A percentile compares a stretch with the other conserved stretches of the same genome.
phyloP scores from a whole-genome alignment of 78 protist genomes.

The Protostelium mycophagum region DNA sequence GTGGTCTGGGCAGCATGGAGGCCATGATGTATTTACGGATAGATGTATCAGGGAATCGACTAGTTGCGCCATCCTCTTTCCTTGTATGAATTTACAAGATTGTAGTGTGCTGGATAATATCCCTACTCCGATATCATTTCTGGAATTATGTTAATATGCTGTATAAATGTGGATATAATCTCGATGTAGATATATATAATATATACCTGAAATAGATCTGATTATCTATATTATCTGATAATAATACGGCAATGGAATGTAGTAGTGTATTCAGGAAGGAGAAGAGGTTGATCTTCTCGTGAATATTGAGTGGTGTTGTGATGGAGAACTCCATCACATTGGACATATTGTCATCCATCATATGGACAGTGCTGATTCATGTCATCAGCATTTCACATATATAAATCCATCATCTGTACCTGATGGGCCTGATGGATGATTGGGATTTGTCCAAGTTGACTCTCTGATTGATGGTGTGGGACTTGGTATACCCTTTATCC shows the following conservation, averaged over 20 bases:
- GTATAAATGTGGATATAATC: neutral
- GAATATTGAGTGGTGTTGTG: neutral
- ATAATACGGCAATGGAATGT: constrained; percentile 41
- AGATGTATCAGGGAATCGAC: constrained; percentile 39
- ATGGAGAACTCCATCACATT: constrained; percentile 1
- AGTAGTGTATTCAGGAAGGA: constrained; percentile 39
- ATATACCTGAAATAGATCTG: neutral
- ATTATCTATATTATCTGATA: constrained; percentile 17
- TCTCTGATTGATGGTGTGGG: neutral
- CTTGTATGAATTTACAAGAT: constrained; percentile 44
- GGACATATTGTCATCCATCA: neutral
- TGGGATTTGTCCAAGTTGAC: neutral
- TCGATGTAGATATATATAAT: constrained; percentile 1
- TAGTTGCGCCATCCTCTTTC: constrained; percentile 25
- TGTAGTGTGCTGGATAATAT: constrained; percentile 24
- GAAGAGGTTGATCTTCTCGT: constrained; percentile 31
- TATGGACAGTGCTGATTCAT: neutral
- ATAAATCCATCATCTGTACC: neutral
- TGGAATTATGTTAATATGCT: constrained; percentile 17
- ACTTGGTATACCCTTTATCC: neutral
- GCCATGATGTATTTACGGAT: constrained; percentile 53
- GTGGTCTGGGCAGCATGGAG: constrained; percentile 56
- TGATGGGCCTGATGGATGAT: neutral
- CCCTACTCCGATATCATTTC: constrained; percentile 19
- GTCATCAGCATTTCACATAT: neutral